phyloP scores from a whole-genome alignment of 306 rosid species.

The Pyrus pyrifolia region DNA sequence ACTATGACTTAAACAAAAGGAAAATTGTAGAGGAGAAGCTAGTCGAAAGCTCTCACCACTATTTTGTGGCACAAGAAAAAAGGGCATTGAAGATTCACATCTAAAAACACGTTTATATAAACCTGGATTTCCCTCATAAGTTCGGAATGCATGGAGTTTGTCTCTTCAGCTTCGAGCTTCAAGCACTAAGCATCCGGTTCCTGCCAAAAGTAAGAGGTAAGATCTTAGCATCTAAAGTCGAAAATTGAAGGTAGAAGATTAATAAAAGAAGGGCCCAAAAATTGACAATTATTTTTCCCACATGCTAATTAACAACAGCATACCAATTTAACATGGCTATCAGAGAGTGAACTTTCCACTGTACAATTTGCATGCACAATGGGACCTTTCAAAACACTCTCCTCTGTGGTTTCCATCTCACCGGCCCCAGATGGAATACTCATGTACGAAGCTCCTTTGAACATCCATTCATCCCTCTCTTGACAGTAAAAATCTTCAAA shows the following conservation, averaged over 20 bases:
- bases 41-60: constrained; percentile 30
- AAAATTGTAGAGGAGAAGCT: constrained; percentile 9
- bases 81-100: constrained; percentile 21
- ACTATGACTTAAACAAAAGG: constrained; percentile 10
- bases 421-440: constrained; percentile 26
- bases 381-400: constrained; percentile 40
- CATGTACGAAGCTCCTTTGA: constrained; percentile 62
- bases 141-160: constrained; percentile 13
- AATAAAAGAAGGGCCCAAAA: neutral
- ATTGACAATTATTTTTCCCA: neutral
- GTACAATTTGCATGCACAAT: constrained; percentile 72
- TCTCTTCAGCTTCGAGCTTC: neutral
- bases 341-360: constrained; percentile 34
- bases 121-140: constrained; percentile 36
- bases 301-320: constrained; percentile 4
- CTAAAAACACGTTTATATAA: constrained; percentile 26
- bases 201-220: constrained; percentile 33
- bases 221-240: constrained; percentile 7
- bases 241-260: neutral
- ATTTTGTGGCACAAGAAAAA: constrained; percentile 38
- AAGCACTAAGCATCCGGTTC: constrained; percentile 35
- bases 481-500: constrained; percentile 74
- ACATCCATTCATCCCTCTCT: constrained; percentile 72
- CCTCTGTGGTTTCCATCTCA: constrained; percentile 24
- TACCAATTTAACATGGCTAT: constrained; percentile 44